Evolutionary conservation across 192 early-diverging fungal genomes (phyloP), one percentile per base, ranked within the genome.

Genomic region (Coemansia sp.): DNA sequence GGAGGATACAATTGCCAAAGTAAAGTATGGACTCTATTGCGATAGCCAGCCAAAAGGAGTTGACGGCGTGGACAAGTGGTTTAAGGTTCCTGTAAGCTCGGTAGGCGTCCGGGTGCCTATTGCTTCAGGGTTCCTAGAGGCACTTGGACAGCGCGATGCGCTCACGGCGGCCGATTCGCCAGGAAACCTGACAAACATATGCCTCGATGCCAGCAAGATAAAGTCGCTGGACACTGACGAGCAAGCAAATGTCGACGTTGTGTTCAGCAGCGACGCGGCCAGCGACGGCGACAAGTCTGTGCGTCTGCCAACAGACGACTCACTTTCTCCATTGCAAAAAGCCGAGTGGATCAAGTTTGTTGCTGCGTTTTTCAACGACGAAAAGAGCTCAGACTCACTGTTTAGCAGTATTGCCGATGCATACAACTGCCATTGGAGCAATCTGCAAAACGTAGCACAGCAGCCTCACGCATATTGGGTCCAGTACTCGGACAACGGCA

Each of bases 401-500:
- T 83, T 70, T 25, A 45, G 62, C n/a, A 43, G 65, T 23, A 75
- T 83, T 16, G 41, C 60, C 8, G 57, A 29, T 19, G 74, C 72
- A 19, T 83, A 83, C 66, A 54, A 64, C 22, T 83, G 82, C 67
- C 82, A 80, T 59, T 26, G 52, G 47, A 23, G 45, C 47, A 83
- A 83, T 27, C 47, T 80, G 67, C 62, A 68, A 56, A 61, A 78
- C 26, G 55, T 77, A 6, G 65, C 62, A 31, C 12, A 27, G 6
- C 57, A 50, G 12, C 69, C 86, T 6, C 83, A 90, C 54, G 87
- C 86, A 6, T 80, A 80, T 39, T 90, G 88, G 88, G 70, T 85
- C 23, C 50, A 62, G 14, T 90, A 87, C 61, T 53, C 68, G 5
- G 82, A 81, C 19, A 82, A 82, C 61, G 77, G 77, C 54, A 84